Conservation (phyloP, 139 green algal species). For the Haematococcus sp. region DNA sequence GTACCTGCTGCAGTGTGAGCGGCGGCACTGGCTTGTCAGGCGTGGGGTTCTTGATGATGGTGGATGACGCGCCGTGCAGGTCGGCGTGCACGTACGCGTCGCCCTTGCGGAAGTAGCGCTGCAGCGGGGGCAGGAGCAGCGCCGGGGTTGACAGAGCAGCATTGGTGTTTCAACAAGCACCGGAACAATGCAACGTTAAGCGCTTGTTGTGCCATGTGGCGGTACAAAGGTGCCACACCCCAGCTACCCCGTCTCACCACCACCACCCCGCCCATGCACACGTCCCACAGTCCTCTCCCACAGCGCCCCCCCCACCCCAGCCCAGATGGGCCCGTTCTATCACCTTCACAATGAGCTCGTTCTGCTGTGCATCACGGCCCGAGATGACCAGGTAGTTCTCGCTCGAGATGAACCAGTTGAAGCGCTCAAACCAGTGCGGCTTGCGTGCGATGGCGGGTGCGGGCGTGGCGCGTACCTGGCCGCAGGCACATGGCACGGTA, state of each 20-base stretch:
- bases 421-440: conserved; percentile 95
- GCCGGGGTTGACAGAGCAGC: neutral
- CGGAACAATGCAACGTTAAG: too few relatives aligned
- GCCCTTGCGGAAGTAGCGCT: conserved; percentile 49
- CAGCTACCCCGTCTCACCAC: too few relatives aligned
- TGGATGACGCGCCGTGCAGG: conserved; percentile 88
- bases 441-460: conserved; percentile 57
- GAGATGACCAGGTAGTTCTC: conserved; percentile 94
- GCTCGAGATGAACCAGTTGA: conserved; percentile 91
- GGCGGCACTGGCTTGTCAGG: conserved; percentile 62
- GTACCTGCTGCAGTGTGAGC: conserved; percentile 78
- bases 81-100: conserved; percentile 94
- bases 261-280: too few relatives aligned
- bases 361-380: conserved; percentile 92
- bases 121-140: neutral
- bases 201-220: too few relatives aligned
- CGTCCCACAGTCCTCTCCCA: too few relatives aligned
- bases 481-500: neutral
- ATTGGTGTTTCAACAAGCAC: too few relatives aligned
- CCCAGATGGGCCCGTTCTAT: neutral
- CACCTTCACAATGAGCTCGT: conserved; percentile 92
- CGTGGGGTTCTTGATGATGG: conserved; percentile 80
- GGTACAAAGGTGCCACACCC: too few relatives aligned
- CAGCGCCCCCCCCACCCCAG: too few relatives aligned
- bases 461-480: neutral